Evolutionary conservation across 2,329 filamentous ascomycete species (phyloP).

Genomic region (Botrytis paeoniae): DNA sequence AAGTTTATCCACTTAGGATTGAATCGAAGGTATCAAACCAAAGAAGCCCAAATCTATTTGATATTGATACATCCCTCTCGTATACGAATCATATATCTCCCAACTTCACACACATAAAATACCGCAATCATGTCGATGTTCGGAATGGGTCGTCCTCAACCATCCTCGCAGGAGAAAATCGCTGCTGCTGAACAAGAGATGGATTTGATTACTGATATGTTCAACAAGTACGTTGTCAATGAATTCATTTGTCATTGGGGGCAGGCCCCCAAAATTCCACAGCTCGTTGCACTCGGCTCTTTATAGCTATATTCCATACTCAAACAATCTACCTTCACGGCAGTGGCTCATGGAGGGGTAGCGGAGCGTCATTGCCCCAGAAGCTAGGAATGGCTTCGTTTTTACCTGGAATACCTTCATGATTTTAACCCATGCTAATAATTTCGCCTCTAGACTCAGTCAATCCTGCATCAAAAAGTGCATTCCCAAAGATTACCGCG

Average conservation of each 20-base stretch:
- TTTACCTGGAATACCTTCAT: not conserved
- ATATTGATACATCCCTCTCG: not conserved
- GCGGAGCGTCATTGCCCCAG: not conserved
- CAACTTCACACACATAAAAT: not conserved
- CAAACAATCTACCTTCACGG: slow-evolving; percentile 6
- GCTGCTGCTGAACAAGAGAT: slow-evolving; percentile 94
- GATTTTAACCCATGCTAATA: slow-evolving; percentile 17
- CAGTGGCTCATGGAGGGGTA: not conserved
- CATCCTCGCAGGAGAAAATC: slow-evolving; percentile 95
- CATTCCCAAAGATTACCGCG: slow-evolving; percentile 87
- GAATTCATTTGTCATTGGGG: slow-evolving; percentile 2
- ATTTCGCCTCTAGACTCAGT: slow-evolving; percentile 59
- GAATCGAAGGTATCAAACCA: not conserved
- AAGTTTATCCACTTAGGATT: not conserved
- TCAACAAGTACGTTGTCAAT: slow-evolving; percentile 71
- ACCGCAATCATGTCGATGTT: slow-evolving; percentile 65
- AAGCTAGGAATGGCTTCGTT: not conserved
- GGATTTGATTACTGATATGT: slow-evolving; percentile 97
- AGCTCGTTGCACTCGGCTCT: not conserved
- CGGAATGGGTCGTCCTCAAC: slow-evolving; percentile 72
- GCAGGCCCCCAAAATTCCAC: not conserved
- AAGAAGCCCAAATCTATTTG: not conserved
- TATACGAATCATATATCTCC: not conserved
- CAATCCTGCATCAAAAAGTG: slow-evolving; percentile 93
- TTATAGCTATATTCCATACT: not conserved